Conservation (phyloP, 1,284 basidiomycete genomes). For the Exsudoporus floridanus region DNA sequence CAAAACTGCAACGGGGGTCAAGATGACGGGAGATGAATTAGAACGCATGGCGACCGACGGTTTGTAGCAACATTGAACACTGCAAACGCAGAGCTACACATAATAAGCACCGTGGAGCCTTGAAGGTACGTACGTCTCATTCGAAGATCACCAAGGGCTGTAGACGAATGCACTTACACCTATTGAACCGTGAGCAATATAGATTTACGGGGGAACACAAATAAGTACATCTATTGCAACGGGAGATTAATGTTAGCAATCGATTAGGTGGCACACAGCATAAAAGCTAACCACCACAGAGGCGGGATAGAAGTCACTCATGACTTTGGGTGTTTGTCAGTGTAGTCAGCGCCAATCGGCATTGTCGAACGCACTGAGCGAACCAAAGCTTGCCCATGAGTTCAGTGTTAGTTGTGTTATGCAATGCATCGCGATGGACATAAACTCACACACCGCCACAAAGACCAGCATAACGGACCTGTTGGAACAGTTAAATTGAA, state of each 20-base stretch:
- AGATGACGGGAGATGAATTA: background rate
- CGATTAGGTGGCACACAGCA: too few species aligned
- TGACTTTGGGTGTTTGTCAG: background rate
- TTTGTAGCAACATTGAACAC: background rate
- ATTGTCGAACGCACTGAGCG: background rate
- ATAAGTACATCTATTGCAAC: background rate
- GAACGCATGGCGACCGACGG: background rate
- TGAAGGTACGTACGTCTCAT: background rate
- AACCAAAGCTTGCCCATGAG: background rate
- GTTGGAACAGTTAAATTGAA: background rate
- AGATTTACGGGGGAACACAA: too few species aligned
- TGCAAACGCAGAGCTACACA: background rate
- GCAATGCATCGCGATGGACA: background rate
- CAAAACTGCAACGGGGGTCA: background rate
- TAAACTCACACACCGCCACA: background rate
- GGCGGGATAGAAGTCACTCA: background rate
- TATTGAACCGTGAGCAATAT: background rate
- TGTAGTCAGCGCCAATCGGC: too few species aligned
- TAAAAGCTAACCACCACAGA: background rate
- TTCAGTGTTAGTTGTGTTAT: background rate
- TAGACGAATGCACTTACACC: background rate
- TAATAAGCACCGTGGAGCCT: background rate
- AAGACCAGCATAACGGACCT: conserved; percentile 6
- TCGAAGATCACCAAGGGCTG: background rate
- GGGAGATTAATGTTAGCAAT: background rate